Conservation (phyloP, 1,284 basidiomycete genomes). For the Neotropicomus parvogracilis region DNA sequence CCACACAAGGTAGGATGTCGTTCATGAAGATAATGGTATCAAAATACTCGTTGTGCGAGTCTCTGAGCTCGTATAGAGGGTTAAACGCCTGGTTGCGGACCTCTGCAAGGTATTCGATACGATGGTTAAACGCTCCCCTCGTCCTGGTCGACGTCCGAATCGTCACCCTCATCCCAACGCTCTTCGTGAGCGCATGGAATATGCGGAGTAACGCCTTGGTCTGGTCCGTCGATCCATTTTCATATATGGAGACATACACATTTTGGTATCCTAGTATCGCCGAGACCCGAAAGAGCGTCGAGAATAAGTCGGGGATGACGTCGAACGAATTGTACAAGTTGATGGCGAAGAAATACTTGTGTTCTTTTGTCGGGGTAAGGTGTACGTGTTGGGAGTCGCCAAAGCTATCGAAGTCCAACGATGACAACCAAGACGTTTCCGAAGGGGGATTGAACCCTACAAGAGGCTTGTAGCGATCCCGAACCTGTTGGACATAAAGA, state of each 20-base stretch:
- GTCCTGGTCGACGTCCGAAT: slow-evolving; percentile 89
- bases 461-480: slow-evolving; percentile 78
- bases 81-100: slow-evolving; percentile 94
- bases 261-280: slow-evolving; percentile 92
- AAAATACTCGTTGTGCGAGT: slow-evolving; percentile 86
- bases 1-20: slow-evolving; percentile 92
- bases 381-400: slow-evolving; percentile 43
- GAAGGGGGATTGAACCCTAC: slow-evolving; percentile 69
- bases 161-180: slow-evolving; percentile 85
- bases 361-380: slow-evolving; percentile 49
- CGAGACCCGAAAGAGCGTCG: slow-evolving; percentile 89
- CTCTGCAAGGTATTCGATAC: slow-evolving; percentile 96
- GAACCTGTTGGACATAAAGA: slow-evolving; percentile 78
- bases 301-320: slow-evolving; percentile 92
- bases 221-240: slow-evolving; percentile 95
- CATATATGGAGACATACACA: slow-evolving; percentile 95
- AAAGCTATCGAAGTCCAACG: slow-evolving; percentile 42
- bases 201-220: slow-evolving; percentile 92
- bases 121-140: slow-evolving; percentile 93
- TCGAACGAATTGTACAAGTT: slow-evolving; percentile 99
- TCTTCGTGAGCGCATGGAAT: slow-evolving; percentile 85
- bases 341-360: slow-evolving; percentile 98
- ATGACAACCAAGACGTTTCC: slow-evolving; percentile 60
- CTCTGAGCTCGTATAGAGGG: slow-evolving; percentile 87
- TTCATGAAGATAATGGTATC: slow-evolving; percentile 98